A percentile compares a stretch with the other conserved stretches of the same genome.
Conservation (phyloP, 768 basidiomycete genomes). For the Plicaturopsis crispa region DNA sequence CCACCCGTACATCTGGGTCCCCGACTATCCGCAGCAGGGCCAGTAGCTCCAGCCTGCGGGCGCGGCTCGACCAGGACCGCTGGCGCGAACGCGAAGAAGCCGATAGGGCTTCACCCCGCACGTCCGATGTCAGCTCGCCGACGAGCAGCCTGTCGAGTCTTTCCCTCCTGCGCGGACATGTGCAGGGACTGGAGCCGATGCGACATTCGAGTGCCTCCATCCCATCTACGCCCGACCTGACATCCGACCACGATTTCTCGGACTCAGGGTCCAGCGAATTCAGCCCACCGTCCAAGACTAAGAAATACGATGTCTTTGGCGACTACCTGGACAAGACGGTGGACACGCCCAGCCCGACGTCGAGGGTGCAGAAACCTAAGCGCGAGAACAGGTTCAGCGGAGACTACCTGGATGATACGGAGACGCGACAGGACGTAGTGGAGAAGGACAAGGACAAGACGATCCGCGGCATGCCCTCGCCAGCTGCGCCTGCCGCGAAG, state of each 20-base stretch:
- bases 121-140: too few relatives aligned
- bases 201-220: too few relatives aligned
- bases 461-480: constrained; percentile 15
- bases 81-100: too few relatives aligned
- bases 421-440: constrained; percentile 7
- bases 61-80: constrained; percentile 12
- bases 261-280: constrained; percentile 52
- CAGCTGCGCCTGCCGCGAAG: constrained; percentile 16
- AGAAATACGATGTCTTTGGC: constrained; percentile 6
- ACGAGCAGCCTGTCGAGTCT: too few relatives aligned
- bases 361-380: too few relatives aligned
- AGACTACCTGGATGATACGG: constrained; percentile 19
- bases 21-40: constrained; percentile 17
- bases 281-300: constrained; percentile 22
- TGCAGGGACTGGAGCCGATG: too few relatives aligned
- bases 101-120: too few relatives aligned
- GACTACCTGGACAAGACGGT: constrained; percentile 19
- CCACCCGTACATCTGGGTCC: constrained; percentile 15
- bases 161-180: too few relatives aligned
- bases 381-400: too few relatives aligned
- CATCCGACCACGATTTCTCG: constrained; percentile 25
- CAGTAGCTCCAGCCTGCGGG: constrained; percentile 20
- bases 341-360: too few relatives aligned
- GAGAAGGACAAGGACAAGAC: constrained; percentile 4
- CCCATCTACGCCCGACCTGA: too few relatives aligned